phyloP scores from a whole-genome alignment of 2,329 filamentous ascomycete species.

The Neonectria neomacrospora region DNA sequence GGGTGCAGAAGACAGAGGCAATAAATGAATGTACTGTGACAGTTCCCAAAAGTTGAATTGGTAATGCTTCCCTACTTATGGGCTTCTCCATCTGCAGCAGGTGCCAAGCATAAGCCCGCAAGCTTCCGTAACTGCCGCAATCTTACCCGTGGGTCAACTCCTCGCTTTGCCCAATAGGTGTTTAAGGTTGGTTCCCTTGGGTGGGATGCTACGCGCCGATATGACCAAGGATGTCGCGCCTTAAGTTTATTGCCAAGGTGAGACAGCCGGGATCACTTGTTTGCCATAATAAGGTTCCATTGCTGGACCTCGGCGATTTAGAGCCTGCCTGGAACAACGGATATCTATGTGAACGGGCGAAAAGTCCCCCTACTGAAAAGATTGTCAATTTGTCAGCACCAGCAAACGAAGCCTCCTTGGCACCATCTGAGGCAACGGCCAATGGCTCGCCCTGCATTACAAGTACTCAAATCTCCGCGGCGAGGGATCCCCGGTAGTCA shows the following conservation, averaged over 20 bases:
- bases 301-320: not conserved
- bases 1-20: not conserved
- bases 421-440: not conserved
- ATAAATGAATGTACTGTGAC: not conserved
- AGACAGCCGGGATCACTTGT: not conserved
- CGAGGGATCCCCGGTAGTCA: not conserved
- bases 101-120: not conserved
- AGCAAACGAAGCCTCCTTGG: not conserved
- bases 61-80: conserved; percentile 1
- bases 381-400: not conserved
- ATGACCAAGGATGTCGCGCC: not conserved
- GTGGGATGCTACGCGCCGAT: conserved; percentile 42
- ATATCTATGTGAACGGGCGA: not conserved
- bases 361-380: not conserved
- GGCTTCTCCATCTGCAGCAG: not conserved
- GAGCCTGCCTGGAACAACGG: not conserved
- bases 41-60: not conserved
- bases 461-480: not conserved
- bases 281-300: not conserved
- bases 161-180: not conserved
- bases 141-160: not conserved
- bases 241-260: not conserved
- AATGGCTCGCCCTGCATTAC: not conserved
- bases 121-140: not conserved
- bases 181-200: conserved; percentile 7